A percentile compares a stretch with the other conserved stretches of the same genome.
Evolutionary conservation across 495 filamentous ascomycete species (phyloP).

Genomic region (Letharia columbiana): DNA sequence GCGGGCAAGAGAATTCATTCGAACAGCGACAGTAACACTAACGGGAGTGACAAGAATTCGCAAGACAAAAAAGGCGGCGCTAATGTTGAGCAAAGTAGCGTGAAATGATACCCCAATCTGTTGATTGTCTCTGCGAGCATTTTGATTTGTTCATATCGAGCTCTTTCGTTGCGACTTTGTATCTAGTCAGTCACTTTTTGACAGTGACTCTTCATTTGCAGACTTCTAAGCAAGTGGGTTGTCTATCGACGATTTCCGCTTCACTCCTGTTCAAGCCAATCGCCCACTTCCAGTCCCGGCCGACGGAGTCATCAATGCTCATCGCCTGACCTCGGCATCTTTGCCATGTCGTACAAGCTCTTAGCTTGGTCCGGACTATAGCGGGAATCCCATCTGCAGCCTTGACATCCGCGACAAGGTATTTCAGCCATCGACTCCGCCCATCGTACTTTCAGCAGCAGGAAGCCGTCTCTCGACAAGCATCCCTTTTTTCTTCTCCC

Average conservation of each 20-base stretch:
- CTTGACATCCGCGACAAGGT: not conserved
- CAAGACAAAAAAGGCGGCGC: not conserved
- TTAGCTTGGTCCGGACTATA: not conserved
- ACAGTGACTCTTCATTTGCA: not conserved
- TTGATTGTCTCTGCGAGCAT: not conserved
- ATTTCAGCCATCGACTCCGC: not conserved
- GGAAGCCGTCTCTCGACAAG: not conserved
- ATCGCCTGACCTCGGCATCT: not conserved
- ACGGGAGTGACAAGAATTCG: conserved; percentile 2
- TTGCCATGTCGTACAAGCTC: not conserved
- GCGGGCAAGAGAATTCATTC: conserved; percentile 1
- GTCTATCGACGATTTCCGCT: not conserved
- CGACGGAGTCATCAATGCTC: not conserved
- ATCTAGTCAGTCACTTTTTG: not conserved
- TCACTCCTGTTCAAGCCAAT: not conserved
- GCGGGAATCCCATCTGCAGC: not conserved
- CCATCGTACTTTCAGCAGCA: not conserved
- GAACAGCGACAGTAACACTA: not conserved
- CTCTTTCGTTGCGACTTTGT: not conserved
- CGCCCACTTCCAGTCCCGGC: not conserved
- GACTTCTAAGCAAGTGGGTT: not conserved
- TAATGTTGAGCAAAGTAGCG: not conserved
- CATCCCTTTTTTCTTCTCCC: not conserved
- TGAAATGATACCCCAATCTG: not conserved
- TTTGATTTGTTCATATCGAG: not conserved